phyloP scores from a whole-genome alignment of 306 rosid species.

The Oxytropis ochrocephala region DNA sequence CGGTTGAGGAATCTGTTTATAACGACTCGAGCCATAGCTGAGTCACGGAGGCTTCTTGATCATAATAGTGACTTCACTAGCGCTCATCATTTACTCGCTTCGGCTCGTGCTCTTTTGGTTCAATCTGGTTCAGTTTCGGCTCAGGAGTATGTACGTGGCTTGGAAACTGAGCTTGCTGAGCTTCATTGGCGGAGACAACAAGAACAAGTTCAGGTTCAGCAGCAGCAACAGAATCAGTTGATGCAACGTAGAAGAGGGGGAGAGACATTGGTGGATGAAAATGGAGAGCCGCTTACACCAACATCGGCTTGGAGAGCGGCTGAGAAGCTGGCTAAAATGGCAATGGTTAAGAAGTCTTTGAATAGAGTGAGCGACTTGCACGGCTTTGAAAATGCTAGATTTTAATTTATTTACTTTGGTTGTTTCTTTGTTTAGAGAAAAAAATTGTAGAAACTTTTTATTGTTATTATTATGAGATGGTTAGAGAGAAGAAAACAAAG shows the following conservation, averaged over 20 bases:
- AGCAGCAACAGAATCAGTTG: slow-evolving; percentile 26
- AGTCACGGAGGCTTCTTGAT: slow-evolving; percentile 50
- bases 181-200: slow-evolving; percentile 58
- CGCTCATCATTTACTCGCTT: slow-evolving; percentile 61
- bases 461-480: too few relatives aligned
- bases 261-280: slow-evolving; percentile 44
- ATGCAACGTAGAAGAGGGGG: slow-evolving; percentile 46
- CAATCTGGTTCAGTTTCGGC: slow-evolving; percentile 35
- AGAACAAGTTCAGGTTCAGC: slow-evolving; percentile 25
- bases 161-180: slow-evolving; percentile 75
- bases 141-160: slow-evolving; percentile 36
- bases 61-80: slow-evolving; percentile 40
- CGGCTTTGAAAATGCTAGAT: slow-evolving; percentile 90
- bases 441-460: background rate
- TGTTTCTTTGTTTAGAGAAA: background rate
- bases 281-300: slow-evolving; percentile 78
- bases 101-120: slow-evolving; percentile 57
- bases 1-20: slow-evolving; percentile 49
- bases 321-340: slow-evolving; percentile 78
- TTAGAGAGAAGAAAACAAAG: background rate
- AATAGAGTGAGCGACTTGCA: slow-evolving; percentile 74
- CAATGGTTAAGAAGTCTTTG: slow-evolving; percentile 65
- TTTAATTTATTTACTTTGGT: slow-evolving; percentile 25
- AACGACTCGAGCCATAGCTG: slow-evolving; percentile 69
- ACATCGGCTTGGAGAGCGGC: slow-evolving; percentile 85